phyloP scores from a whole-genome alignment of 768 basidiomycete genomes.

The Fomitopsis serialis region DNA sequence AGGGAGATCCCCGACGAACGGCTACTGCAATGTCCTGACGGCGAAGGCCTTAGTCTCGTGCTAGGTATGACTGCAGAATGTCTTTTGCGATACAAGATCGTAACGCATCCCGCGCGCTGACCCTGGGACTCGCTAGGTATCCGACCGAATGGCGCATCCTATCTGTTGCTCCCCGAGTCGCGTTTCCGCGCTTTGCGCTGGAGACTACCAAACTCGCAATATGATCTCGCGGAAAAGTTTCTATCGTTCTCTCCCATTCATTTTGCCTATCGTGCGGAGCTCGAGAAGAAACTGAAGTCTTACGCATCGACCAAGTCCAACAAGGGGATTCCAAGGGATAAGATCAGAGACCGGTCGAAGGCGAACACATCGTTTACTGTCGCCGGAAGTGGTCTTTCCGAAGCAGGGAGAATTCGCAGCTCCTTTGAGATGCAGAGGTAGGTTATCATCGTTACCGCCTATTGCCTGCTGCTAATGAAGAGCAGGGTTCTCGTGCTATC shows the following conservation, averaged over 20 bases:
- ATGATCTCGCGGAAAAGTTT: slow-evolving; percentile 5
- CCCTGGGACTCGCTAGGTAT: slow-evolving; percentile 14
- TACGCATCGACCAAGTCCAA: slow-evolving; percentile 9
- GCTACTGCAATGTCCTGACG: background rate
- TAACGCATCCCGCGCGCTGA: too few relatives aligned
- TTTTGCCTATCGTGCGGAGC: slow-evolving; percentile 9
- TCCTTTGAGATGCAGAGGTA: slow-evolving; percentile 23
- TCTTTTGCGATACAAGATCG: background rate
- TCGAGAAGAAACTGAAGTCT: slow-evolving; percentile 13
- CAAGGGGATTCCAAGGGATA: slow-evolving; percentile 8
- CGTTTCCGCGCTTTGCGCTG: background rate
- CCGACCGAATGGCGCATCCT: slow-evolving; percentile 19
- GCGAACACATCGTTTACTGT: slow-evolving; percentile 18
- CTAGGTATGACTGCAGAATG: slow-evolving; percentile 5
- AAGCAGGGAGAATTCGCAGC: slow-evolving; percentile 8
- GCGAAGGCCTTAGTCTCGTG: slow-evolving; percentile 8
- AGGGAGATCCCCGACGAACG: slow-evolving; percentile 8
- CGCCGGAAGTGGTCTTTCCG: background rate
- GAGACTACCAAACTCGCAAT: background rate
- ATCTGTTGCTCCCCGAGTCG: slow-evolving; percentile 13
- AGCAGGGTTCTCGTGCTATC: background rate
- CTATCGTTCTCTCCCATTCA: slow-evolving; percentile 20
- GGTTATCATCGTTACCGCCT: background rate
- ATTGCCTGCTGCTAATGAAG: background rate
- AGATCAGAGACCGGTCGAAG: slow-evolving; percentile 17